Evolutionary conservation across 208 protist genomes (phyloP).

Genomic region (Histomonas meleagridis): DNA sequence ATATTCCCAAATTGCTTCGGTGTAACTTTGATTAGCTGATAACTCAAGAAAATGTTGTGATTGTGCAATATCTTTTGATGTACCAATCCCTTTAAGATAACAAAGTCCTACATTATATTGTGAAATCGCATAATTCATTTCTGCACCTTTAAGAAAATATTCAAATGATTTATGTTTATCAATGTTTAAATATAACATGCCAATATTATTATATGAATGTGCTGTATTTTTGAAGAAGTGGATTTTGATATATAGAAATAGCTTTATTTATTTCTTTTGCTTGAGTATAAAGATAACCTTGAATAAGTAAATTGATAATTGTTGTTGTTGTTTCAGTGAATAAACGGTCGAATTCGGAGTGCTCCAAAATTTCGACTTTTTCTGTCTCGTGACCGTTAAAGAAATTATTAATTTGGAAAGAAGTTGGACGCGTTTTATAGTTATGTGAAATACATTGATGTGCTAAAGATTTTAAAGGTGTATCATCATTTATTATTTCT

Average conservation of each 20-base stretch:
- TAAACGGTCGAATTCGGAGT: neutral
- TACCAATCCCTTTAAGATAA: neutral
- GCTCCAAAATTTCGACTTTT: neutral
- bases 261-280: neutral
- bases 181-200: neutral
- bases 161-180: neutral
- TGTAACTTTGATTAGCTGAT: neutral
- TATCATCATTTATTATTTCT: neutral
- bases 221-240: neutral
- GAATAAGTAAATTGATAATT: neutral
- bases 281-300: neutral
- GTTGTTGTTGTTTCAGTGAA: neutral
- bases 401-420: neutral
- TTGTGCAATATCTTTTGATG: neutral
- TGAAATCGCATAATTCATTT: neutral
- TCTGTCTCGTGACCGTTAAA: neutral
- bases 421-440: neutral
- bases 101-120: neutral
- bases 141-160: neutral
- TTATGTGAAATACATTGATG: neutral
- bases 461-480: neutral
- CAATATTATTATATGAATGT: neutral
- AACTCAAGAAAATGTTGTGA: neutral
- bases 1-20: neutral
- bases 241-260: neutral